Percentiles rank a stretch among this genome's conserved stretches.
These are phyloP conservation scores for Apiospora saccharicola DNA, from an alignment of 2,329 filamentous ascomycete species.

Conservation along the genomic window DNA sequence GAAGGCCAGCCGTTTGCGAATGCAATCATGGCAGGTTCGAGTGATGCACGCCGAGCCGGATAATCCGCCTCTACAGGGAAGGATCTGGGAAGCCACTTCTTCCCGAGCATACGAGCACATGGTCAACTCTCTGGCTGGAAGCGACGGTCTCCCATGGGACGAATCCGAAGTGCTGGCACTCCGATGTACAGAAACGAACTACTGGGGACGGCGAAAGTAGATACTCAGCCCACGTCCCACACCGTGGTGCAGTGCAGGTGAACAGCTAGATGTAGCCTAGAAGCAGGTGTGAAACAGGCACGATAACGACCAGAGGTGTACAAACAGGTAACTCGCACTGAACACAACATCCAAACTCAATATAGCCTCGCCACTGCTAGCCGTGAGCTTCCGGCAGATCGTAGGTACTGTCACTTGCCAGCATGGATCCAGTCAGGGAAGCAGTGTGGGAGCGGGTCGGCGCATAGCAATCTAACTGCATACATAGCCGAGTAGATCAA, in stretches of 20 bases:
- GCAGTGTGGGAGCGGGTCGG: slow-evolving; percentile 34
- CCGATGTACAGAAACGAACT: slow-evolving; percentile 28
- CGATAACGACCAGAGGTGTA: slow-evolving; percentile 32
- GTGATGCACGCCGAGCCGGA: slow-evolving; percentile 26
- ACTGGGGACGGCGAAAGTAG: slow-evolving; percentile 27
- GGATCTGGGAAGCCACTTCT: not conserved
- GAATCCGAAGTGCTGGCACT: slow-evolving; percentile 22
- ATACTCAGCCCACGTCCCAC: slow-evolving; percentile 31
- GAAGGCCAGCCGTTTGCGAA: slow-evolving; percentile 32
- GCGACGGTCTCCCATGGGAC: not conserved
- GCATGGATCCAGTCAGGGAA: slow-evolving; percentile 30
- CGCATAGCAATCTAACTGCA: slow-evolving; percentile 29
- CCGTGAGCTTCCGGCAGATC: slow-evolving; percentile 32
- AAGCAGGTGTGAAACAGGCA: slow-evolving; percentile 33
- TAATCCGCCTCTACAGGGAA: slow-evolving; percentile 11
- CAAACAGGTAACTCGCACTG: slow-evolving; percentile 35
- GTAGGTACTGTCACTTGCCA: slow-evolving; percentile 33
- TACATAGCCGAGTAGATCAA: slow-evolving; percentile 18
- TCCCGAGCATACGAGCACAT: slow-evolving; percentile 28
- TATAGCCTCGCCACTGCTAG: slow-evolving; percentile 27
- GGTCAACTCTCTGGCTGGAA: slow-evolving; percentile 27
- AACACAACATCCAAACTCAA: slow-evolving; percentile 32
- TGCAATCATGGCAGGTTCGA: not conserved
- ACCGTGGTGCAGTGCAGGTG: slow-evolving; percentile 31
- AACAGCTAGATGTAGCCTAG: slow-evolving; percentile 32